These are phyloP conservation scores for Zygosaccharomyces sapae DNA, from an alignment of 1,139 yeast genomes.

Conservation along the genomic window DNA sequence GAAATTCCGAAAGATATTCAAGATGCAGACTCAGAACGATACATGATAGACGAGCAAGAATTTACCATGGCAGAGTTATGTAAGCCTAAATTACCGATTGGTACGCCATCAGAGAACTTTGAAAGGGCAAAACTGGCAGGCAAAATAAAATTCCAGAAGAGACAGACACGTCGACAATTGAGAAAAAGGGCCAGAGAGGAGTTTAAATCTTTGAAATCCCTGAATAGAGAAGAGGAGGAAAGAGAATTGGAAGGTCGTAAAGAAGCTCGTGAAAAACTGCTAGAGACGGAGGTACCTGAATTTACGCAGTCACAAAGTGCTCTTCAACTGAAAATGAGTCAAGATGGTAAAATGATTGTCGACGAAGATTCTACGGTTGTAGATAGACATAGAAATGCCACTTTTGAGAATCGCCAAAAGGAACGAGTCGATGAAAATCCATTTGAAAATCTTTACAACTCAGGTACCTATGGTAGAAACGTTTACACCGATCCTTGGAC, in stretches of 20 bases:
- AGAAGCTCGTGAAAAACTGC: slow-evolving; percentile 31
- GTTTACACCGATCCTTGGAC: slow-evolving; percentile 84
- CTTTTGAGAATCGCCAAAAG: slow-evolving; percentile 39
- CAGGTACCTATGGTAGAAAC: slow-evolving; percentile 66
- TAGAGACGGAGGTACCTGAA: slow-evolving; percentile 32
- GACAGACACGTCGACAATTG: slow-evolving; percentile 39
- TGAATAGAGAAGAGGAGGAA: slow-evolving; percentile 39
- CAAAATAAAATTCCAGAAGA: slow-evolving; percentile 39
- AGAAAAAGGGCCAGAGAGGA: slow-evolving; percentile 45
- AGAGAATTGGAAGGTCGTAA: slow-evolving; percentile 36
- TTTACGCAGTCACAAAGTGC: slow-evolving; percentile 33
- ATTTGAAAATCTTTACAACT: slow-evolving; percentile 69
- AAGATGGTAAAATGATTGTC: slow-evolving; percentile 58
- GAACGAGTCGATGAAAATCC: slow-evolving; percentile 66
- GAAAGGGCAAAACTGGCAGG: slow-evolving; percentile 58
- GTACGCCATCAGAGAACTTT: slow-evolving; percentile 63
- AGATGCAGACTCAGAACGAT: slow-evolving; percentile 43
- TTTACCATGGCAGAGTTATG: slow-evolving; percentile 84
- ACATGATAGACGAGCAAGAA: slow-evolving; percentile 51
- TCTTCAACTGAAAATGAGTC: slow-evolving; percentile 50
- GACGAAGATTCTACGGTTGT: slow-evolving; percentile 71
- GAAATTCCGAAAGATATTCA: slow-evolving; percentile 42
- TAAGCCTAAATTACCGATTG: slow-evolving; percentile 70
- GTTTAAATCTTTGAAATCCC: slow-evolving; percentile 37
- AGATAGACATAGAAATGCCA: slow-evolving; percentile 55